Evolutionary conservation across 371 early-diverging fungal species (phyloP).

Genomic region (Mortierella sp.): DNA sequence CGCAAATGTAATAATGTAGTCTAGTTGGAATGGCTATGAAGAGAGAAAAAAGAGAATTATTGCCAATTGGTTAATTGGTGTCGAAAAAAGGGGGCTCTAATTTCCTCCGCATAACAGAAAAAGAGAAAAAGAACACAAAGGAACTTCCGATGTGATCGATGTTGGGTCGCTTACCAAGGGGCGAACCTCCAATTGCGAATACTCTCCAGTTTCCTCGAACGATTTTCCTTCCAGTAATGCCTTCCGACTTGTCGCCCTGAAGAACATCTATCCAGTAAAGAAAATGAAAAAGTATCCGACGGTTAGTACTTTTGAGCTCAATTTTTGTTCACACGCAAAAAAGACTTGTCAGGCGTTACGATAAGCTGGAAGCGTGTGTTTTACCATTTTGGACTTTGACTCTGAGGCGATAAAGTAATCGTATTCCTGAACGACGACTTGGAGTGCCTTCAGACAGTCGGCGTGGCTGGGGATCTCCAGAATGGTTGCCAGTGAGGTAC

Average conservation of each 20-base stretch:
- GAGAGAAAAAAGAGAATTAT: too few relatives aligned
- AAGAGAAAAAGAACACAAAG: background rate
- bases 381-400: slow-evolving; percentile 46
- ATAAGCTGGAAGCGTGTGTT: background rate
- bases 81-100: background rate
- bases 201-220: slow-evolving; percentile 48
- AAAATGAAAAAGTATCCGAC: background rate
- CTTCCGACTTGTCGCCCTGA: slow-evolving; percentile 34
- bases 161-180: slow-evolving; percentile 26
- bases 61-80: background rate
- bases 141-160: background rate
- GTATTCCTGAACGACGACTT: slow-evolving; percentile 42
- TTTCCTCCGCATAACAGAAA: background rate
- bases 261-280: slow-evolving; percentile 32
- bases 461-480: slow-evolving; percentile 36
- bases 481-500: slow-evolving; percentile 45
- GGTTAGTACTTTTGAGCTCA: background rate
- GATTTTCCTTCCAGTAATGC: slow-evolving; percentile 22
- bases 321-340: background rate
- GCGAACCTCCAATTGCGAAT: slow-evolving; percentile 49
- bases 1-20: slow-evolving; percentile 51
- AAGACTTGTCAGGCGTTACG: background rate
- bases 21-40: slow-evolving; percentile 42
- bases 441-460: slow-evolving; percentile 41
- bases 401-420: slow-evolving; percentile 46